Percentiles rank a stretch among this genome's conserved stretches.
phyloP scores from a whole-genome alignment of 1,139 yeast genomes.

The Geotrichum macrosporum region DNA sequence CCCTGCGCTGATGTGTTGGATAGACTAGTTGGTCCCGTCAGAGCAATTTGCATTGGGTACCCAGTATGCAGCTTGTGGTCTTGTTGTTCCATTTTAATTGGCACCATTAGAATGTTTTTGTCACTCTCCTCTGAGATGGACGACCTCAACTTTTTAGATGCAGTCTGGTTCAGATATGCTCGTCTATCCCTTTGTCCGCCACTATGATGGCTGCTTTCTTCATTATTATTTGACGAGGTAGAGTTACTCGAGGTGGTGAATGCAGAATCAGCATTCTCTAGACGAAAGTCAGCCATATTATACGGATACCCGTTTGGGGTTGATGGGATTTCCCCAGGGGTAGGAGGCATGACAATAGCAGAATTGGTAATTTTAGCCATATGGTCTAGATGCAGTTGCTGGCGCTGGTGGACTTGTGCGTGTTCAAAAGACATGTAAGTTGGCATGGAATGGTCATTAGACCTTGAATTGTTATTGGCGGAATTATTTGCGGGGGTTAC shows the following conservation, averaged over 20 bases:
- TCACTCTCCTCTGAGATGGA: too few species aligned
- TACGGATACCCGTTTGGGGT: background rate
- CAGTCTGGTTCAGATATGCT: background rate
- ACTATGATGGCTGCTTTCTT: too few species aligned
- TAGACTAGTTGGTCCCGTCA: background rate
- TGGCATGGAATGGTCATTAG: too few species aligned
- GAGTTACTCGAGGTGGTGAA: too few species aligned
- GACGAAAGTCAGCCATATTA: background rate
- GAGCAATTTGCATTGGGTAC: too few species aligned
- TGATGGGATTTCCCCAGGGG: background rate
- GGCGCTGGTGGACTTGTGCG: too few species aligned
- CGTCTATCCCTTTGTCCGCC: too few species aligned
- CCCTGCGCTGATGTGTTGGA: too few species aligned
- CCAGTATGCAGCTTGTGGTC: too few species aligned
- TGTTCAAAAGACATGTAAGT: too few species aligned
- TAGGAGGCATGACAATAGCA: background rate
- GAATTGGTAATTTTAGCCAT: background rate
- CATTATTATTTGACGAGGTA: too few species aligned
- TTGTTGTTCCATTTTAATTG: background rate
- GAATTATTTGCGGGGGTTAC: background rate
- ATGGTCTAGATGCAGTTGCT: conserved; percentile 1
- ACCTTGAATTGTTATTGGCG: background rate
- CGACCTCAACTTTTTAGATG: background rate
- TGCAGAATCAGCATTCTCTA: background rate
- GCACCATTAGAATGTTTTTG: background rate